Percentiles rank a stretch among this genome's conserved stretches.
Conservation (phyloP, 495 filamentous ascomycete genomes). For the Aspergillus ostianus region DNA sequence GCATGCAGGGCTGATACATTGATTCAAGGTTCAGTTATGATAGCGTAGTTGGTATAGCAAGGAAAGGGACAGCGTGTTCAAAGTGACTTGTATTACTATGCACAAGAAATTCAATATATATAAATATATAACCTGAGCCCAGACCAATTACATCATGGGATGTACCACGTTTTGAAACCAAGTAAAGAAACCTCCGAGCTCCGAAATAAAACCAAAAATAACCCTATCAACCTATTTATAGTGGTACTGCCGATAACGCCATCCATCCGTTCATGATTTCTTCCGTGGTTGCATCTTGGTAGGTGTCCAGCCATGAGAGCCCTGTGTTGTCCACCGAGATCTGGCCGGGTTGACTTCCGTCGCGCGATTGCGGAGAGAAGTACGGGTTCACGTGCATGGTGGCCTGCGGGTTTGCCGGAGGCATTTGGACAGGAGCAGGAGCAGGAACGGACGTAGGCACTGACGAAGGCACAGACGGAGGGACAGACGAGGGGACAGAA, state of each 20-base stretch:
- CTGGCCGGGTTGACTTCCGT: background rate
- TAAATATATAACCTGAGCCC: background rate
- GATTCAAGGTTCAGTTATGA: too few relatives aligned
- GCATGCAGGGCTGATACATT: too few relatives aligned
- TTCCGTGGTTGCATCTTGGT: background rate
- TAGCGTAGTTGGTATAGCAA: too few relatives aligned
- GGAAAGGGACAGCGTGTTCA: background rate
- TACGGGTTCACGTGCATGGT: background rate
- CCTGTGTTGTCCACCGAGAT: background rate
- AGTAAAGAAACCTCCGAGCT: background rate
- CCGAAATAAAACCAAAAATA: background rate
- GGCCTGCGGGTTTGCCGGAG: background rate
- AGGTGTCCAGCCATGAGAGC: background rate
- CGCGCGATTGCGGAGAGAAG: background rate
- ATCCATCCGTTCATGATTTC: background rate
- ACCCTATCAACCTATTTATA: background rate
- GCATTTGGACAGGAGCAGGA: background rate
- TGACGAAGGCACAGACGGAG: too few relatives aligned
- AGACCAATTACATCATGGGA: background rate
- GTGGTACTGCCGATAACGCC: background rate
- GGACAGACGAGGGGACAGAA: too few relatives aligned
- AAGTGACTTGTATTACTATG: background rate
- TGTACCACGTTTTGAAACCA: background rate
- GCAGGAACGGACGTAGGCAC: too few relatives aligned
- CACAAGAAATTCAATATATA: background rate